A percentile compares a stretch with the other conserved stretches of the same genome.
These are phyloP conservation scores for Oryza meridionalis DNA, from an alignment of 176 grass and related monocot genomes.

Conservation along the genomic window DNA sequence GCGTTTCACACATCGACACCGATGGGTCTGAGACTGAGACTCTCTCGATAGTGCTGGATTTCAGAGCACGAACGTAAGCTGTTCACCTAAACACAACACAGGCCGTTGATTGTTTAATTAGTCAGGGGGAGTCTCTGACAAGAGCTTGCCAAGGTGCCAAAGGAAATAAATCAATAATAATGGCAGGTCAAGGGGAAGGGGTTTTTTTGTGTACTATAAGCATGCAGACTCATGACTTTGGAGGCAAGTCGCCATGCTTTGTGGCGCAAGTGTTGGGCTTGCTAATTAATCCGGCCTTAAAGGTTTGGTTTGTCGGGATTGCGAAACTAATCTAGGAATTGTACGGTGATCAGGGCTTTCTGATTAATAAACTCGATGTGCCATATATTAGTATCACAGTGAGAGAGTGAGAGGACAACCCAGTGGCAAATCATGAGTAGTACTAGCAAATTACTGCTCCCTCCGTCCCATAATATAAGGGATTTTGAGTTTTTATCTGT, in stretches of 20 bases:
- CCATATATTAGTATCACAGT: background rate
- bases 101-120: background rate
- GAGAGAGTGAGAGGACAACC: background rate
- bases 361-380: background rate
- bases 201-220: background rate
- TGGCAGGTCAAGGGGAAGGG: slow-evolving; percentile 31
- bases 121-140: background rate
- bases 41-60: background rate
- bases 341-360: background rate
- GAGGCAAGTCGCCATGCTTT: slow-evolving; percentile 33
- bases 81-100: slow-evolving; percentile 27
- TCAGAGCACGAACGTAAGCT: background rate
- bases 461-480: too few species aligned
- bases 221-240: slow-evolving; percentile 21
- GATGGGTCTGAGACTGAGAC: slow-evolving; percentile 10
- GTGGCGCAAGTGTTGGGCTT: slow-evolving; percentile 41
- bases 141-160: background rate
- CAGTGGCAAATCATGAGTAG: background rate
- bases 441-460: background rate
- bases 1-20: slow-evolving; percentile 21
- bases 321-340: slow-evolving; percentile 22
- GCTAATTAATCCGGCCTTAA: slow-evolving; percentile 17
- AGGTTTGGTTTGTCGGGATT: slow-evolving; percentile 42
- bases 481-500: too few species aligned
- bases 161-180: background rate